phyloP scores from a whole-genome alignment of 768 basidiomycete species.

The Hypsizygus marmoreus region DNA sequence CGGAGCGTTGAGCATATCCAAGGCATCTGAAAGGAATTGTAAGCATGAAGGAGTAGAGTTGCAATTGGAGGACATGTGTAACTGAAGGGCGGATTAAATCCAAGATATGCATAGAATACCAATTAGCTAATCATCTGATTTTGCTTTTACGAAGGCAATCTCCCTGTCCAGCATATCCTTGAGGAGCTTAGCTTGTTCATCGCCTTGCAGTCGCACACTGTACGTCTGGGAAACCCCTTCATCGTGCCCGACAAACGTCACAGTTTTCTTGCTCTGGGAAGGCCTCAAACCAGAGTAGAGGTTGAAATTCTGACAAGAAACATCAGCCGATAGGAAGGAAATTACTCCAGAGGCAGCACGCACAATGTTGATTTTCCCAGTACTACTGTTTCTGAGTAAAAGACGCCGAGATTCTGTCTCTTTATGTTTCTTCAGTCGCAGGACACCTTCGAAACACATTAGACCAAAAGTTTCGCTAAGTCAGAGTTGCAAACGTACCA shows the following conservation, averaged over 20 bases:
- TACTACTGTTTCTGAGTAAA: slow-evolving; percentile 70
- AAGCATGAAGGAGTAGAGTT: too few species aligned
- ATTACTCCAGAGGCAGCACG: slow-evolving; percentile 27
- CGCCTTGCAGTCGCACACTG: slow-evolving; percentile 60
- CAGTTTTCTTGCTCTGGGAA: slow-evolving; percentile 48
- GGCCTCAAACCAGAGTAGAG: slow-evolving; percentile 61
- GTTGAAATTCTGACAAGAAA: slow-evolving; percentile 64
- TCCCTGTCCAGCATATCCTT: slow-evolving; percentile 65
- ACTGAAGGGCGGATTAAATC: not conserved
- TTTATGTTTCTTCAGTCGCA: slow-evolving; percentile 77
- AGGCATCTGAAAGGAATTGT: too few species aligned
- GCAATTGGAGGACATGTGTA: not conserved
- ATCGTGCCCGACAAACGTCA: slow-evolving; percentile 75
- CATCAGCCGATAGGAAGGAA: slow-evolving; percentile 3
- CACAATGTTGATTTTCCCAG: slow-evolving; percentile 76
- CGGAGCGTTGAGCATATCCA: too few species aligned
- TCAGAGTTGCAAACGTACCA: slow-evolving; percentile 44
- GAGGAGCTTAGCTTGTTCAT: slow-evolving; percentile 56
- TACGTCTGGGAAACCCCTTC: slow-evolving; percentile 59
- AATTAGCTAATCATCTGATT: slow-evolving; percentile 26
- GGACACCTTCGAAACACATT: slow-evolving; percentile 46
- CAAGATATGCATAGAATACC: not conserved
- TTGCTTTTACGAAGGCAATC: slow-evolving; percentile 49
- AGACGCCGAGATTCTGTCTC: slow-evolving; percentile 57
- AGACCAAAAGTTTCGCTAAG: not conserved